A percentile compares a stretch with the other conserved stretches of the same genome.
phyloP scores from a whole-genome alignment of 2,329 filamentous ascomycete species.

The Trichophyton mentagrophytes region DNA sequence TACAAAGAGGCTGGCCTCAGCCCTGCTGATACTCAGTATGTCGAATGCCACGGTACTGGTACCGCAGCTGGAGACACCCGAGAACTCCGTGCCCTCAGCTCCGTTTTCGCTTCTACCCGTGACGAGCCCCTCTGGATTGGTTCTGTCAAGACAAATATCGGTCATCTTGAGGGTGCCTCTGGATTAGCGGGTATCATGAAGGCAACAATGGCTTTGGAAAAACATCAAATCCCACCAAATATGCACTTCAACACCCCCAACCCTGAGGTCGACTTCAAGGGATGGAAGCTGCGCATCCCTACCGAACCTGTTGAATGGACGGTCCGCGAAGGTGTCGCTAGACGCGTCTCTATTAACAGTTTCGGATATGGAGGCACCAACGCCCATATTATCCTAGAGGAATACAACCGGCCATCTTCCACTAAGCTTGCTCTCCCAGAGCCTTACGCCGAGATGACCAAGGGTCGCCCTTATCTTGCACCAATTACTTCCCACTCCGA shows the following conservation, averaged over 20 bases:
- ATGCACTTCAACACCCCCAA: slow-evolving; percentile 15
- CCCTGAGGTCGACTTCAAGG: slow-evolving; percentile 8
- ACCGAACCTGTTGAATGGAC: slow-evolving; percentile 5
- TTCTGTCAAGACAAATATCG: slow-evolving; percentile 20
- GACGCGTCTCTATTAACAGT: slow-evolving; percentile 16
- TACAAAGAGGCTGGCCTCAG: slow-evolving; percentile 21
- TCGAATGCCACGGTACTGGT: slow-evolving; percentile 33
- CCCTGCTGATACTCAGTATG: slow-evolving; percentile 19
- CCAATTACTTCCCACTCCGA: slow-evolving; percentile 14
- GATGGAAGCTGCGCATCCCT: slow-evolving; percentile 17
- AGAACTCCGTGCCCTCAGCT: slow-evolving; percentile 13
- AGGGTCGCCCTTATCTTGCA: slow-evolving; percentile 6
- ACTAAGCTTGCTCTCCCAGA: slow-evolving; percentile 1
- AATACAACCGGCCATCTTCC: slow-evolving; percentile 2
- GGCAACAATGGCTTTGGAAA: slow-evolving; percentile 17
- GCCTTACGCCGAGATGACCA: neutral
- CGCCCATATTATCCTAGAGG: slow-evolving; percentile 12
- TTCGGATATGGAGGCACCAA: slow-evolving; percentile 14
- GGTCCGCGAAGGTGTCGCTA: neutral
- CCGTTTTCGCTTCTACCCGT: slow-evolving; percentile 6
- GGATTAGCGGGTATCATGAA: slow-evolving; percentile 20
- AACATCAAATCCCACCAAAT: slow-evolving; percentile 19
- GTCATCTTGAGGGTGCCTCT: slow-evolving; percentile 18
- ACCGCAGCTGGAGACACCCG: slow-evolving; percentile 20
- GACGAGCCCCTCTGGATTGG: slow-evolving; percentile 15